These are phyloP conservation scores for Chaetomiaceae sp. DNA, from an alignment of 2,329 filamentous ascomycete species.

Conservation along the genomic window DNA sequence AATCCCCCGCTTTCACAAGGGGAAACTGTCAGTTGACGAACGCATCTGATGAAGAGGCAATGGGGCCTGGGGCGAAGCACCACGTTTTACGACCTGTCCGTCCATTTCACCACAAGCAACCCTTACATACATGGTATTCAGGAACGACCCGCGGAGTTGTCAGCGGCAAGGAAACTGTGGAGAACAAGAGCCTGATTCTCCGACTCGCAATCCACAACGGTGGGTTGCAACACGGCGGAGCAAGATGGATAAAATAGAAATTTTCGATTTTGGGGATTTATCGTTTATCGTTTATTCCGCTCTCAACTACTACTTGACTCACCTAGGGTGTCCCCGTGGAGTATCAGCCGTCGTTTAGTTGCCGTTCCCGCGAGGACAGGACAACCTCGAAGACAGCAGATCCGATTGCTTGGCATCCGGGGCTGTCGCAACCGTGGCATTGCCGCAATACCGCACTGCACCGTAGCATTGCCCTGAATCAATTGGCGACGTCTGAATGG, in stretches of 20 bases:
- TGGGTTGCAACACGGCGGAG: background rate
- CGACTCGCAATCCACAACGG: background rate
- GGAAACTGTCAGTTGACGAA: constrained; percentile 1
- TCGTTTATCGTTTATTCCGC: background rate
- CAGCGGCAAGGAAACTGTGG: background rate
- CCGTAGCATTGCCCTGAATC: constrained; percentile 4
- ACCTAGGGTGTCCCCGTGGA: background rate
- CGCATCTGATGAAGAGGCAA: constrained; percentile 1
- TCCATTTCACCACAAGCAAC: background rate
- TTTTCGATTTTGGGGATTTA: background rate
- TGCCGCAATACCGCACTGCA: background rate
- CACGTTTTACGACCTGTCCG: background rate
- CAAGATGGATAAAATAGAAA: background rate
- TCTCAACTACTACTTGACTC: background rate
- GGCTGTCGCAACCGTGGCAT: constrained; percentile 1
- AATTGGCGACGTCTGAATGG: background rate
- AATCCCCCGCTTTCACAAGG: background rate
- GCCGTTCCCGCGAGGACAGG: constrained; percentile 3
- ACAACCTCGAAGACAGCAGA: background rate
- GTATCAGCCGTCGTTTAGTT: background rate
- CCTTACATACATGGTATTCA: too few relatives aligned
- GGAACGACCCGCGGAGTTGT: background rate
- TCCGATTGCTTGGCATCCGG: constrained; percentile 5
- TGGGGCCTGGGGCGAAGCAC: background rate
- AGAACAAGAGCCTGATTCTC: background rate